Evolutionary conservation across 805 yeast species (phyloP).

Genomic region (Naumovozyma castellii): DNA sequence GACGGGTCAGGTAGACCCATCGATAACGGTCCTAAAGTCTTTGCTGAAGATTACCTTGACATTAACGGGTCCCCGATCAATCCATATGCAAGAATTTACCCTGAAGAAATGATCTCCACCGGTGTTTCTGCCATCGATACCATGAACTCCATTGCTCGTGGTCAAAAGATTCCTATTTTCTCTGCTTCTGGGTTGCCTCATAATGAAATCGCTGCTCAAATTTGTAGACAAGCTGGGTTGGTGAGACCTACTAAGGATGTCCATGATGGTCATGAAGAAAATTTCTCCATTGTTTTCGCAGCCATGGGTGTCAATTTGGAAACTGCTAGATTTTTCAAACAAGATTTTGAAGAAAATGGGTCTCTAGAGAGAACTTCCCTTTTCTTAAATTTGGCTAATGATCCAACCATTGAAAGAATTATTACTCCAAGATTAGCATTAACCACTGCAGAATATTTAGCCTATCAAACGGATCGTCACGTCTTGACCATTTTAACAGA

Average conservation of each 20-base stretch:
- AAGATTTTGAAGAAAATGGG: slow-evolving; percentile 98
- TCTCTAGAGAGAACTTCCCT: slow-evolving; percentile 95
- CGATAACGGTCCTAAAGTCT: slow-evolving; percentile 95
- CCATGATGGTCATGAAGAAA: slow-evolving; percentile 99
- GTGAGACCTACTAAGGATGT: slow-evolving; percentile 99
- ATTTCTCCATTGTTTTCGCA: slow-evolving; percentile 97
- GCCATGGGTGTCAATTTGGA: slow-evolving; percentile 99
- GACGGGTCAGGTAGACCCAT: slow-evolving; percentile 99
- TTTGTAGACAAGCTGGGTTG: slow-evolving; percentile 98
- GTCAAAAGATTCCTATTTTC: slow-evolving; percentile 98
- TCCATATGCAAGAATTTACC: slow-evolving; percentile 96
- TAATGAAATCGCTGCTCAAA: slow-evolving; percentile 98
- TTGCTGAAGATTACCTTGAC: slow-evolving; percentile 97
- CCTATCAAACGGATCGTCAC: slow-evolving; percentile 98
- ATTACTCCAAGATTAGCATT: slow-evolving; percentile 98
- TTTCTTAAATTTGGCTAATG: slow-evolving; percentile 95
- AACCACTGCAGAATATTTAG: slow-evolving; percentile 96
- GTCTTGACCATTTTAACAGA: slow-evolving; percentile 96
- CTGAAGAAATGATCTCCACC: slow-evolving; percentile 99
- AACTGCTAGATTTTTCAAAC: slow-evolving; percentile 96
- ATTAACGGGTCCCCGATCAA: slow-evolving; percentile 98
- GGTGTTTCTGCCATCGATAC: slow-evolving; percentile 98
- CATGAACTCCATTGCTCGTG: slow-evolving; percentile 99
- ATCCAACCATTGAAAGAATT: slow-evolving; percentile 98
- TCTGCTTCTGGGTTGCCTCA: slow-evolving; percentile 99